Conservation (phyloP, 176 grass and related monocot species). For the Eragrostis curvula region DNA sequence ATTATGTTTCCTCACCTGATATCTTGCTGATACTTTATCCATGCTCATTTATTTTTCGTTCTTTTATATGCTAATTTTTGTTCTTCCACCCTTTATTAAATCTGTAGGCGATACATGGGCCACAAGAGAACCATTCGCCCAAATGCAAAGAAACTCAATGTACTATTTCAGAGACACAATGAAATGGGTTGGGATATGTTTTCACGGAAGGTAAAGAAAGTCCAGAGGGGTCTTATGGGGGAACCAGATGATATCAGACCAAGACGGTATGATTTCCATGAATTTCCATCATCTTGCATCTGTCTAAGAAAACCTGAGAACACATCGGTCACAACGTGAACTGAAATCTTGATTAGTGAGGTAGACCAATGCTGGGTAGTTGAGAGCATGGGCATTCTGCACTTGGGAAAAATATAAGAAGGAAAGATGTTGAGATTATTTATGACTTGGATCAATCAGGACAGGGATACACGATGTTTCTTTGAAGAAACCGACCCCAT, state of each 20-base stretch:
- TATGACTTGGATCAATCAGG: neutral
- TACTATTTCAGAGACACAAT: conserved; percentile 59
- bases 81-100: neutral
- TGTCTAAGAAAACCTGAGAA: conserved; percentile 52
- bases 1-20: neutral
- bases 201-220: conserved; percentile 64
- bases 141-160: conserved; percentile 78
- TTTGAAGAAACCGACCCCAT: neutral
- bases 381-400: neutral
- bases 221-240: conserved; percentile 75
- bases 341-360: neutral
- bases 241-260: conserved; percentile 80
- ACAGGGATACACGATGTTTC: neutral
- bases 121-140: conserved; percentile 97
- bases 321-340: conserved; percentile 28
- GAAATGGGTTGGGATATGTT: conserved; percentile 70
- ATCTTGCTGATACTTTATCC: conserved; percentile 20
- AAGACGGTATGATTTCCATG: conserved; percentile 82
- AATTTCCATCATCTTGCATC: conserved; percentile 86
- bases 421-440: neutral
- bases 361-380: conserved; percentile 2
- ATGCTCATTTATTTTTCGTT: neutral
- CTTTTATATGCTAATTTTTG: conserved; percentile 15
- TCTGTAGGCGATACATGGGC: conserved; percentile 84
- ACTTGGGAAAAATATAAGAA: neutral